Evolutionary conservation across 2,329 filamentous ascomycete species (phyloP).

Genomic region (Cryphonectria carpinicola): DNA sequence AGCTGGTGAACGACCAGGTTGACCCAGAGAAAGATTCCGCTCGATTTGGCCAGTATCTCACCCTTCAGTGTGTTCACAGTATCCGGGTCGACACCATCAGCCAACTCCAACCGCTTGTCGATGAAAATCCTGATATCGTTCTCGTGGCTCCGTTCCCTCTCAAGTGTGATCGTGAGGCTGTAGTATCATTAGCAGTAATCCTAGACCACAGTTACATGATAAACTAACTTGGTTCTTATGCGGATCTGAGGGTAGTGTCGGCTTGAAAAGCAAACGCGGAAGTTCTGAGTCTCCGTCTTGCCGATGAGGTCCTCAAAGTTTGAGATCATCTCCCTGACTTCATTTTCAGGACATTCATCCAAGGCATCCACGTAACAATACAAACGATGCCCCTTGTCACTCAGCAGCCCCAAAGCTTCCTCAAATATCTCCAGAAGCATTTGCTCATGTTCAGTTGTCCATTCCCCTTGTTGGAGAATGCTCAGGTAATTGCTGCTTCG

Average conservation of each 20-base stretch:
- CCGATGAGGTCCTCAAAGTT: conserved; percentile 46
- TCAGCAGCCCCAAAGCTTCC: conserved; percentile 30
- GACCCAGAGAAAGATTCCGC: conserved; percentile 39
- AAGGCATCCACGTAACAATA: conserved; percentile 46
- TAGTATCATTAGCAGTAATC: background rate
- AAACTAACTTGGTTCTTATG: conserved; percentile 35
- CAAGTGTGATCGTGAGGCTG: conserved; percentile 6
- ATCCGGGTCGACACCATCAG: background rate
- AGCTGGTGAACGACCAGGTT: conserved; percentile 45
- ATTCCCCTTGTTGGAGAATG: background rate
- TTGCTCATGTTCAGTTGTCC: conserved; percentile 21
- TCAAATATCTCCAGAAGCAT: conserved; percentile 34
- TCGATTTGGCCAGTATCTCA: conserved; percentile 15
- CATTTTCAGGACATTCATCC: conserved; percentile 50
- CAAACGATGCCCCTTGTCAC: conserved; percentile 2
- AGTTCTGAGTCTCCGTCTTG: conserved; percentile 28
- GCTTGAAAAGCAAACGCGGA: conserved; percentile 49
- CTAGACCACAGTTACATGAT: conserved; percentile 39
- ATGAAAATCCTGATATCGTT: conserved; percentile 14
- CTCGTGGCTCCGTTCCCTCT: background rate
- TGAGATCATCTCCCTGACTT: conserved; percentile 47
- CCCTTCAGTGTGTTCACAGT: background rate
- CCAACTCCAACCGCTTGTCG: background rate
- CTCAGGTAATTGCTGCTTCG: background rate
- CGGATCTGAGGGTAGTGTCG: conserved; percentile 50